phyloP scores from a whole-genome alignment of 1,284 basidiomycete species.

The Boletus calvinii region DNA sequence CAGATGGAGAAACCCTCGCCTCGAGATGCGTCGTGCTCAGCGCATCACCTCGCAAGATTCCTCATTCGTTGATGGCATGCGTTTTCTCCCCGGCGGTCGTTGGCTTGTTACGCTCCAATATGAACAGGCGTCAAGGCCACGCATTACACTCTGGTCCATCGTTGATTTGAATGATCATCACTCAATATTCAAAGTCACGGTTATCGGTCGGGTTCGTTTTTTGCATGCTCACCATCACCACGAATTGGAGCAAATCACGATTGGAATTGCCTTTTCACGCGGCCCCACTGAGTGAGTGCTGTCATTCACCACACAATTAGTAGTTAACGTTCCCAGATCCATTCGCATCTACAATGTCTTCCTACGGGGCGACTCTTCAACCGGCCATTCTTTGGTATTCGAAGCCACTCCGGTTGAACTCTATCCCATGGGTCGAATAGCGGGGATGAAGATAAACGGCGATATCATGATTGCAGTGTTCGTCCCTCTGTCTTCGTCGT shows the following conservation, averaged over 20 bases:
- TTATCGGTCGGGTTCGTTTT: slow-evolving; percentile 22
- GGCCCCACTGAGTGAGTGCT: slow-evolving; percentile 18
- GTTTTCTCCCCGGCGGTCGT: slow-evolving; percentile 27
- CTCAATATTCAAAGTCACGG: slow-evolving; percentile 12
- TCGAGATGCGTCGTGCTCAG: slow-evolving; percentile 37
- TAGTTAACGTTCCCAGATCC: slow-evolving; percentile 12
- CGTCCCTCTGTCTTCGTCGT: slow-evolving; percentile 1
- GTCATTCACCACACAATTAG: not conserved
- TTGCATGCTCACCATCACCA: slow-evolving; percentile 20
- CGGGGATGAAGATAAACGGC: slow-evolving; percentile 19
- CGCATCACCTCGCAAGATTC: slow-evolving; percentile 30
- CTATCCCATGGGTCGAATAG: slow-evolving; percentile 16
- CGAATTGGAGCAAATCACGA: slow-evolving; percentile 14
- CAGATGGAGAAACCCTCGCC: slow-evolving; percentile 46
- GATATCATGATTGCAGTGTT: slow-evolving; percentile 19
- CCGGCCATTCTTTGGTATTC: slow-evolving; percentile 18
- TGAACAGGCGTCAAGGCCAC: slow-evolving; percentile 15
- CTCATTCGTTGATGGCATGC: slow-evolving; percentile 24
- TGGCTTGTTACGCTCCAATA: slow-evolving; percentile 23
- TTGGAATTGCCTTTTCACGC: slow-evolving; percentile 17
- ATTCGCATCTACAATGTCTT: slow-evolving; percentile 23
- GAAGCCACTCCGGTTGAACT: slow-evolving; percentile 22
- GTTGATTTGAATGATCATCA: not conserved
- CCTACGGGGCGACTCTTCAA: slow-evolving; percentile 4
- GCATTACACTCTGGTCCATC: slow-evolving; percentile 25